phyloP scores from a whole-genome alignment of 2,329 filamentous ascomycete species.

The Aspergillus thermomutatus region DNA sequence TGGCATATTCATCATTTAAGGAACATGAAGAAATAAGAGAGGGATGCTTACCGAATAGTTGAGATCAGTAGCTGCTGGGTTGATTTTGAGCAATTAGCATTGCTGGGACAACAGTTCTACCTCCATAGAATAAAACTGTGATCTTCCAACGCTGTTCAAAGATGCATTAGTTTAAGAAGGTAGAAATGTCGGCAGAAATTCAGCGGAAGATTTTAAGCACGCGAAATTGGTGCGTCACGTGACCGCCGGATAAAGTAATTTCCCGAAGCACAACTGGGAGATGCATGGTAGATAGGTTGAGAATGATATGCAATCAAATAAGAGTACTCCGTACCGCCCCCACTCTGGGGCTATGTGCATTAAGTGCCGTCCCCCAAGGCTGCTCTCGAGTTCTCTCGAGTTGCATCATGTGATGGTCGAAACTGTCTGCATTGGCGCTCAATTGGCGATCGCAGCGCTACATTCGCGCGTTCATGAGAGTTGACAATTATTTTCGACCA shows the following conservation, averaged over 20 bases:
- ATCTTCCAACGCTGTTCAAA: not conserved
- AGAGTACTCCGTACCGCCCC: too few species aligned
- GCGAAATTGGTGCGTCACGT: conserved; percentile 21
- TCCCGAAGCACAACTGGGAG: conserved; percentile 1
- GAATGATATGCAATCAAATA: not conserved
- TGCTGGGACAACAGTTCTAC: not conserved
- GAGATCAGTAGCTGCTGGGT: not conserved
- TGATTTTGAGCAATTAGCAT: not conserved
- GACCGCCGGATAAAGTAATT: conserved; percentile 15
- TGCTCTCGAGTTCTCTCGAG: not conserved
- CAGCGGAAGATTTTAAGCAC: conserved; percentile 16
- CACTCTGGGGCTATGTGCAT: not conserved
- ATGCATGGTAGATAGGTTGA: not conserved
- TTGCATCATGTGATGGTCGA: not conserved
- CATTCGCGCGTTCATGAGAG: not conserved
- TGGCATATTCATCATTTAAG: conserved; percentile 34
- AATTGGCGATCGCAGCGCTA: not conserved
- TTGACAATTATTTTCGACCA: too few species aligned
- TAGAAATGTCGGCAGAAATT: conserved; percentile 6
- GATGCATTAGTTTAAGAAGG: not conserved
- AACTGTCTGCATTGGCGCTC: not conserved
- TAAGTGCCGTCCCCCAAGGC: not conserved
- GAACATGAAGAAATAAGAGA: not conserved
- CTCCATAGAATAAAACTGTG: not conserved
- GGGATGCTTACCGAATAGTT: conserved; percentile 7